A percentile compares a stretch with the other conserved stretches of the same genome.
Conservation (phyloP, 257 asterid genomes). For the Solanum tacnaense region DNA sequence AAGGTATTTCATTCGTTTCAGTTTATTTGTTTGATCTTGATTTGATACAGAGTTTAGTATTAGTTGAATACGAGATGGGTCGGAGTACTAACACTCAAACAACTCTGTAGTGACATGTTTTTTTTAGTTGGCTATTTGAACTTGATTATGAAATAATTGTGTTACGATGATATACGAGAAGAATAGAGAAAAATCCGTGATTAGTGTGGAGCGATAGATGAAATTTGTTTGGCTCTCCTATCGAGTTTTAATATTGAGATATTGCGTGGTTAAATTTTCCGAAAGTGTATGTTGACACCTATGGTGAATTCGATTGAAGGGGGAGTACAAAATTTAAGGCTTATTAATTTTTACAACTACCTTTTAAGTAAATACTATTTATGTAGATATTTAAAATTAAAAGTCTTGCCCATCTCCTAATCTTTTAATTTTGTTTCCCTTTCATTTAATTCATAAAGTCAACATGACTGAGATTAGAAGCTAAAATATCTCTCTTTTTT, state of each 20-base stretch:
- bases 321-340: background rate
- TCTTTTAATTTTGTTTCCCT: background rate
- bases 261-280: background rate
- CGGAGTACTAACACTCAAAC: background rate
- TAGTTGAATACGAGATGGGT: no score
- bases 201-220: background rate
- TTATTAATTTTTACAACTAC: background rate
- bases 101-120: no score
- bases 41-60: background rate
- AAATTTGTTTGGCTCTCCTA: background rate
- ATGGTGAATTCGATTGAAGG: background rate
- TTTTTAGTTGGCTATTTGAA: background rate
- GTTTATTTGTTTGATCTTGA: background rate
- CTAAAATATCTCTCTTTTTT: background rate
- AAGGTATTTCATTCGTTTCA: background rate
- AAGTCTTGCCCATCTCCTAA: background rate
- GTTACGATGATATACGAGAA: background rate
- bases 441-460: background rate
- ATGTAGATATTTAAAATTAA: background rate
- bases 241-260: accelerated
- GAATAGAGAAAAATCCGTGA: accelerated
- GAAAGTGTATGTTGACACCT: background rate
- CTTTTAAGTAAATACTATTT: background rate
- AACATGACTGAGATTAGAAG: background rate
- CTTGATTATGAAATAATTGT: background rate